Evolutionary conservation across 805 yeast species (phyloP), one percentile per base, ranked within the genome.

Genomic region (Kuraishia borneana): DNA sequence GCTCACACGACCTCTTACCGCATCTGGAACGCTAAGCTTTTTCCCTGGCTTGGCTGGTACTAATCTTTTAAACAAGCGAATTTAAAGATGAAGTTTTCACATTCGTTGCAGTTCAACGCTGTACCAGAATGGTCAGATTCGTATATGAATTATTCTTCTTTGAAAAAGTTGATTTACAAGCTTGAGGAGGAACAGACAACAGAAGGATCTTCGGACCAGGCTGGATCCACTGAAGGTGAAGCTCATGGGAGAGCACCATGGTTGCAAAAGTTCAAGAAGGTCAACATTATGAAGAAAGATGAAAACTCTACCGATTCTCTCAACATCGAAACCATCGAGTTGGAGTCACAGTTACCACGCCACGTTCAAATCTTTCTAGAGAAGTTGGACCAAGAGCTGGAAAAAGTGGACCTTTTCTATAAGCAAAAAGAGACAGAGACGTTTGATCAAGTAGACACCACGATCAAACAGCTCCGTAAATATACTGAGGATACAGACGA

Each of bases 91-190:
- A 68, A 68, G 54, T 68, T 68, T 42, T 58, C 68, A 21, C 71
- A 66, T 38, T 65, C 72, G 21, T 50, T 68, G 34, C 65, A 65
- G 46, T 63, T 67, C 42, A 67, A 67, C 42, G 65, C 68, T n/a
- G 74, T 68, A 23, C 74, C 74, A 4, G 74, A 68, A 45, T 68
- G 73, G 72, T 58, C 56, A 40, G 72, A 66, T 35, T 43, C 53
- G 31, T 68, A 68, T 39, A 44, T 68, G 39, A 57, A 63, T 37
- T 67, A 68, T 41, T 58, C 67, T 6, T 63, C 64, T 8, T 53
- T 77, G 42, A 77, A 77, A 46, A 73, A 74, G 45, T 46, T 63
- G 21, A 68, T 76, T 23, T 76, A 77, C 46, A 56, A 63, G 40
- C 58, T 77, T 25, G 80, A 74, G 41, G 61, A 64, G 16, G 54